Conservation (phyloP, 1,284 basidiomycete genomes). For the Schizophyllum commune region DNA sequence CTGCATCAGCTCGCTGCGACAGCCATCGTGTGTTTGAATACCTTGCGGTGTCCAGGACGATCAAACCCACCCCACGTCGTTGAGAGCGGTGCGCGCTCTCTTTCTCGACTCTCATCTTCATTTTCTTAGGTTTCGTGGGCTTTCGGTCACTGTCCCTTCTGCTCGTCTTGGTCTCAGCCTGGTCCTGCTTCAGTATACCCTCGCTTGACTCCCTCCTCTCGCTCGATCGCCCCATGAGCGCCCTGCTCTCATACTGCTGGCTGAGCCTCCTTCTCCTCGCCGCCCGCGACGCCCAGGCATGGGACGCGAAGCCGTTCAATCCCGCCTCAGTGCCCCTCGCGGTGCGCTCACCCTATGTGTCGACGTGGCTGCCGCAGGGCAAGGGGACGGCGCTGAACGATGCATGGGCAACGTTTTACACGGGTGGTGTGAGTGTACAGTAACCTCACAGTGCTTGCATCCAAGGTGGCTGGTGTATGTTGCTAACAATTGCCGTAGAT, state of each 20-base stretch:
- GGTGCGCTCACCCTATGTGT: conserved; percentile 57
- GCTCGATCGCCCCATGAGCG: neutral
- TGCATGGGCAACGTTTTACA: conserved; percentile 47
- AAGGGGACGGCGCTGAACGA: conserved; percentile 38
- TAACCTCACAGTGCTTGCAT: neutral
- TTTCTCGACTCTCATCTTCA: no score
- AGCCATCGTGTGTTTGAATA: no score
- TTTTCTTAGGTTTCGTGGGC: no score
- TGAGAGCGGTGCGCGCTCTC: no score
- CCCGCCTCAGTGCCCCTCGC: conserved; percentile 52
- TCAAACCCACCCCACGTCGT: no score
- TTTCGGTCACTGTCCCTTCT: no score
- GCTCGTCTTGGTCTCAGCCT: no score
- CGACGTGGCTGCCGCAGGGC: conserved; percentile 46
- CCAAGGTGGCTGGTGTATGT: neutral
- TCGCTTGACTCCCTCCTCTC: neutral
- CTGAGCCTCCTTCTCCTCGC: neutral
- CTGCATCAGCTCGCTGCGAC: no score
- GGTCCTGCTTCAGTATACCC: no score
- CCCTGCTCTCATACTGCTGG: neutral
- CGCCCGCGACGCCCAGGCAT: conserved; percentile 21
- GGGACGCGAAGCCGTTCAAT: conserved; percentile 52
- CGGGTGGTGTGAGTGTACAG: conserved; percentile 28
- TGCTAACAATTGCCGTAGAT: conserved; percentile 21
- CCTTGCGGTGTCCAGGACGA: no score